phyloP scores from a whole-genome alignment of 345 rosid genomes.

The Luvunga scandens region DNA sequence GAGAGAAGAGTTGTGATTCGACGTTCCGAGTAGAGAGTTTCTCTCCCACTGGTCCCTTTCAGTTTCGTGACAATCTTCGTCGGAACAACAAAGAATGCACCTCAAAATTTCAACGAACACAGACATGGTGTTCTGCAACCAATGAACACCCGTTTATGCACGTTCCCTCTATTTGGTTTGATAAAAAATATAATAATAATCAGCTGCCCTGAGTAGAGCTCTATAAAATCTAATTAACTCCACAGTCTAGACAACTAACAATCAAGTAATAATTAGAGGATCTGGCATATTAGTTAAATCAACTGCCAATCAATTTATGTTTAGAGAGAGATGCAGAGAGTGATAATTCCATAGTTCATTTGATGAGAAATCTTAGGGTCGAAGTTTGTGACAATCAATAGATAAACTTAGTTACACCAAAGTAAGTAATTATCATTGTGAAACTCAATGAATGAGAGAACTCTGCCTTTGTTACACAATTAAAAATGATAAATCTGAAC shows the following conservation, averaged over 20 bases:
- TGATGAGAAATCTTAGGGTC: too few species aligned
- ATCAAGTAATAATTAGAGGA: not conserved
- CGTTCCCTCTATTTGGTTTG: not conserved
- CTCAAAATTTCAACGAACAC: slow-evolving; percentile 17
- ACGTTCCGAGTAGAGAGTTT: not conserved
- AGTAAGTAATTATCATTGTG: not conserved
- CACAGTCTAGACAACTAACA: not conserved
- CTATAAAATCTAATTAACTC: not conserved
- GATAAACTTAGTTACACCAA: too few species aligned
- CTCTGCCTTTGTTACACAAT: too few species aligned
- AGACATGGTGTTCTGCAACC: slow-evolving; percentile 16
- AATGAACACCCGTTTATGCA: not conserved
- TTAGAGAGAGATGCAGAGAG: not conserved
- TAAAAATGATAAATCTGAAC: not conserved
- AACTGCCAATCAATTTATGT: not conserved
- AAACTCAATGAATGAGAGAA: too few species aligned
- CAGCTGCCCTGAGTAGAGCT: not conserved
- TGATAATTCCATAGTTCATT: not conserved
- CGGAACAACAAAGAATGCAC: slow-evolving; percentile 23
- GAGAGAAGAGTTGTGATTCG: not conserved
- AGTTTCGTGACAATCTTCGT: not conserved
- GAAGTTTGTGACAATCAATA: too few species aligned
- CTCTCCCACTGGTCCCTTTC: not conserved
- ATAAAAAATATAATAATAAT: not conserved
- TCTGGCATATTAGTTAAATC: not conserved